These are phyloP conservation scores for Zea luxurians DNA, from an alignment of 176 grass and related monocot species.

Conservation along the genomic window DNA sequence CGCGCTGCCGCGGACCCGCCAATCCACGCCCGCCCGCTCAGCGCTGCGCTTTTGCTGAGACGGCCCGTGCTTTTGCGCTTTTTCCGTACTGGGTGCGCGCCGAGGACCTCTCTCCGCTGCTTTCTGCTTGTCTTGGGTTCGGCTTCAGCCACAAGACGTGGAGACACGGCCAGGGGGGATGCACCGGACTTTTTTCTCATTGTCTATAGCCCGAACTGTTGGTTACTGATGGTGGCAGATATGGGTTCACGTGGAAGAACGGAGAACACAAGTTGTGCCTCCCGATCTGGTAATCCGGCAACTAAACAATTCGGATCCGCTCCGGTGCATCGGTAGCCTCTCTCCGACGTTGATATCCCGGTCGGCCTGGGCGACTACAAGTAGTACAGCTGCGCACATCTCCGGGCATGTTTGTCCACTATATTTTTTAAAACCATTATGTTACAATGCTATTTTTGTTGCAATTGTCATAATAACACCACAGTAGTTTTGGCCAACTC, in stretches of 20 bases:
- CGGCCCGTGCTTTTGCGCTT: not conserved
- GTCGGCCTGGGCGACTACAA: too few relatives aligned
- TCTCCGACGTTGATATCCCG: too few relatives aligned
- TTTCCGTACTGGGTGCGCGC: not conserved
- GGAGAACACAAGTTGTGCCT: not conserved
- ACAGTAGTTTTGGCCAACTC: too few relatives aligned
- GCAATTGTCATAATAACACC: too few relatives aligned
- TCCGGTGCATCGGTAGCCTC: too few relatives aligned
- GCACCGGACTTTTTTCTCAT: not conserved
- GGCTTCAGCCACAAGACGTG: not conserved
- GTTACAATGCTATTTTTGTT: too few relatives aligned
- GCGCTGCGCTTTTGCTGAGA: not conserved
- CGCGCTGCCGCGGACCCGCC: not conserved
- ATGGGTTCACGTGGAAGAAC: not conserved
- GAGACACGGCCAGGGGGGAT: too few relatives aligned
- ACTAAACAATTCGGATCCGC: too few relatives aligned
- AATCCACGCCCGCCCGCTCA: not conserved
- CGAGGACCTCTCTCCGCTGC: not conserved
- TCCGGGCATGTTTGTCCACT: too few relatives aligned
- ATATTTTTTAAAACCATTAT: too few relatives aligned
- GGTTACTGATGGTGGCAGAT: too few relatives aligned
- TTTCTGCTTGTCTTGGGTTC: not conserved
- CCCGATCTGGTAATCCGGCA: not conserved
- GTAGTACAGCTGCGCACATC: too few relatives aligned
- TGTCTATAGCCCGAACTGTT: not conserved